Base-by-base conservation (phyloP, 768 basidiomycete species). In the Cystobasidiopsis lactophilus region DNA sequence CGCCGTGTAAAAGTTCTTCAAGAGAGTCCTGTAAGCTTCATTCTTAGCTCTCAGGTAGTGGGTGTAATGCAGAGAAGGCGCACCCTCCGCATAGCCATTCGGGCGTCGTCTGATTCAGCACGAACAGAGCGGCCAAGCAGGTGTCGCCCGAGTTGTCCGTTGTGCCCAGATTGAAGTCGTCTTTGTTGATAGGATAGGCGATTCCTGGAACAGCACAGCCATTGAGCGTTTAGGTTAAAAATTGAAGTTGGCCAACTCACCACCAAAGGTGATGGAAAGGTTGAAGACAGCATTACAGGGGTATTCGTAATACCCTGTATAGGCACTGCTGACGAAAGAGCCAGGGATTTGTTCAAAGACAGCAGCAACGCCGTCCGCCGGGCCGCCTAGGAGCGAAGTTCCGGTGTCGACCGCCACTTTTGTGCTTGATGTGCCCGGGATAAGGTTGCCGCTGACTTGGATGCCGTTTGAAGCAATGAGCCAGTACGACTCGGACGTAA, bases 271-370 rank as follows among this genome's bases (percentile, higher is more conserved):
- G 4, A 47, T 27, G 5, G 45, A 47, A n/a, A 30, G 23, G 14
- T n/a, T 31, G 24, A 47, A 47, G 10, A 24, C 45, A 11, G 23
- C 24, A 23, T 47, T 13, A 27, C 45, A 47, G 29, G 45, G 45
- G n/a, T 26, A 47, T 29, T 47, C 45, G 30, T 47, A 47, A n/a
- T 47, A 47, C 14, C 45, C 45, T 24, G 45, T 4, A 47, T 47
- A 47, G 45, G 24, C 9, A 13, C 16, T 11, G 29, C 23, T 26
- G 14, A 7, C 10, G 45, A 23, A 23, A 23, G 45, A 23, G 14
- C 45, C 45, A 7, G 45, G 24, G 23, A 47, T 47, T 27, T 26
- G 24, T 13, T 13, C 45, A n/a, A 27, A 47, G 24, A 47, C 30
- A 9, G 23, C 26, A 24, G 45, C 45, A 13, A 47, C 45, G 23